These are phyloP conservation scores for Dalechampia spathulata DNA, from an alignment of 441 rosid genomes.

Conservation along the genomic window DNA sequence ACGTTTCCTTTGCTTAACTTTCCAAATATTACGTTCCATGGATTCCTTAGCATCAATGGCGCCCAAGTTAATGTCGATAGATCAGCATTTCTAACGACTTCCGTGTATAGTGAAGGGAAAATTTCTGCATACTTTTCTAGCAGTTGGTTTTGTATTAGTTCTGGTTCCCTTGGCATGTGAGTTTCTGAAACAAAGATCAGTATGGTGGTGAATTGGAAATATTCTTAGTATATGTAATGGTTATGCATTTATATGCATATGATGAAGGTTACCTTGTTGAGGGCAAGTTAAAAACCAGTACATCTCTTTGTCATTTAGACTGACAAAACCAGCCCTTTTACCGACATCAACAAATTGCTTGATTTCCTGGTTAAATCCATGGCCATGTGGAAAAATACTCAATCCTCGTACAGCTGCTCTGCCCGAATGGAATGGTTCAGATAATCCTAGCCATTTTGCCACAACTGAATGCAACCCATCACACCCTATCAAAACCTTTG, in stretches of 20 bases:
- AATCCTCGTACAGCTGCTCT: conserved; percentile 31
- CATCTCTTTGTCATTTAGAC: conserved; percentile 26
- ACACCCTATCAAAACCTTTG: conserved; percentile 46
- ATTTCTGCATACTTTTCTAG: conserved; percentile 18
- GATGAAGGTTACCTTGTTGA: conserved; percentile 20
- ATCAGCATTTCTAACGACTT: conserved; percentile 26
- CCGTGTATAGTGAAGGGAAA: conserved; percentile 21
- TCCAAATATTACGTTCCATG: conserved; percentile 31
- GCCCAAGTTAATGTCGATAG: conserved; percentile 29
- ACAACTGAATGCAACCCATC: conserved; percentile 45
- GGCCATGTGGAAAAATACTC: conserved; percentile 27
- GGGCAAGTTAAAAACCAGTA: conserved; percentile 23
- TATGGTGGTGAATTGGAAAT: too few relatives aligned
- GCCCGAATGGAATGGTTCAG: conserved; percentile 25
- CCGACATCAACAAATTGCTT: conserved; percentile 22
- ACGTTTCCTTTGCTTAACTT: conserved; percentile 24
- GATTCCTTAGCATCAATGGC: conserved; percentile 28
- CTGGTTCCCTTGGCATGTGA: conserved; percentile 15
- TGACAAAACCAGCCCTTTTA: conserved; percentile 25
- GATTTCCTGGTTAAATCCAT: conserved; percentile 14
- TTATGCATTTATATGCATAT: too few relatives aligned
- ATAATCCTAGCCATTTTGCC: conserved; percentile 30
- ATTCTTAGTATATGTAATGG: too few relatives aligned
- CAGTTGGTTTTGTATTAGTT: conserved; percentile 22
- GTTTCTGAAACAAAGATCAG: conserved; percentile 12